A percentile compares a stretch with the other conserved stretches of the same genome.
Evolutionary conservation across 805 yeast genomes (phyloP).

Genomic region (Metschnikowia koreensis): DNA sequence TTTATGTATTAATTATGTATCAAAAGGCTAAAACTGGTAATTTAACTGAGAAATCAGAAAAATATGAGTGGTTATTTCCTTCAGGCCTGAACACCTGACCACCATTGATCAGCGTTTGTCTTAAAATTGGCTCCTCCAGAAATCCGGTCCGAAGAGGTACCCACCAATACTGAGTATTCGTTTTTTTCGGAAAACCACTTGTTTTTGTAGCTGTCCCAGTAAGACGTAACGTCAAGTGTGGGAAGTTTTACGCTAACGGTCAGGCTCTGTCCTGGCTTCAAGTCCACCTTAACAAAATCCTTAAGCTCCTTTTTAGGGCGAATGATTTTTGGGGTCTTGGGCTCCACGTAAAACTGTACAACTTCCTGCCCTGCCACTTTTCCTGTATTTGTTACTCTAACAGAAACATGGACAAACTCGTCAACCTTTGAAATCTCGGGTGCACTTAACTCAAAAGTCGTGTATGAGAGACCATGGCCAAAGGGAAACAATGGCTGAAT

Average conservation of each 20-base stretch:
- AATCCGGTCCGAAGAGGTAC: slow-evolving; percentile 17
- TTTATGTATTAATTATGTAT: no score
- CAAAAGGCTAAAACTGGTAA: no score
- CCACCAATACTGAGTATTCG: slow-evolving; percentile 25
- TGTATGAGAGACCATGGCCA: slow-evolving; percentile 33
- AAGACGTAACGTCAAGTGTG: slow-evolving; percentile 28
- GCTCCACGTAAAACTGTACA: slow-evolving; percentile 28
- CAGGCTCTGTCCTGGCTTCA: slow-evolving; percentile 19
- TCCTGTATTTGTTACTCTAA: slow-evolving; percentile 25
- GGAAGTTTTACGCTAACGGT: slow-evolving; percentile 19
- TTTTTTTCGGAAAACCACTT: slow-evolving; percentile 28
- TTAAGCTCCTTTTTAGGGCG: slow-evolving; percentile 31
- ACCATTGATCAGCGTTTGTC: slow-evolving; percentile 9
- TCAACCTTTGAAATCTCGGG: slow-evolving; percentile 18
- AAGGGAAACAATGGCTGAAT: slow-evolving; percentile 31
- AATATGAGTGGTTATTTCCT: no score
- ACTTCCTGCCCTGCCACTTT: slow-evolving; percentile 27
- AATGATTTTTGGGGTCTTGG: slow-evolving; percentile 18
- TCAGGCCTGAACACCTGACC: slow-evolving; percentile 12
- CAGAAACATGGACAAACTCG: slow-evolving; percentile 18
- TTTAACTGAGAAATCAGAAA: no score
- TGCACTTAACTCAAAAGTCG: slow-evolving; percentile 21
- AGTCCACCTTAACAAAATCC: slow-evolving; percentile 28
- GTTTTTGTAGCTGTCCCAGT: slow-evolving; percentile 28
- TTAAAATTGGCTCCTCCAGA: slow-evolving; percentile 12